Percentiles rank a stretch among this genome's conserved stretches.
Evolutionary conservation across 2,329 filamentous ascomycete species (phyloP).

Genomic region (Aspergillus sp.): DNA sequence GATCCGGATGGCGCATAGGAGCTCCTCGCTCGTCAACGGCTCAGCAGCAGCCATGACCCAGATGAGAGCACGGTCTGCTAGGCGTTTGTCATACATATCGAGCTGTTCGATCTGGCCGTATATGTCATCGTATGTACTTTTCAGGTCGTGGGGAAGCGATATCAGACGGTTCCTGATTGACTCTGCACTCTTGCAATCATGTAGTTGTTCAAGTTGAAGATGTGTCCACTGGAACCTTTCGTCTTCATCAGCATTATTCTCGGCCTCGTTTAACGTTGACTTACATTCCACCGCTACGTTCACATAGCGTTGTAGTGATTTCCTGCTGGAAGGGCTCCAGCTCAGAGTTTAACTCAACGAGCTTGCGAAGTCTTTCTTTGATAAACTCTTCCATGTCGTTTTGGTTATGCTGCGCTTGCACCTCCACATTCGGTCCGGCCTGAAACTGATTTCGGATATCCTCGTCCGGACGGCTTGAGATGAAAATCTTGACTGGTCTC

Average conservation of each 20-base stretch:
- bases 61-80: slow-evolving; percentile 8
- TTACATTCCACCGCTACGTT: slow-evolving; percentile 12
- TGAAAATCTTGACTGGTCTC: slow-evolving; percentile 33
- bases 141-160: not conserved
- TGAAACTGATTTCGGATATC: slow-evolving; percentile 32
- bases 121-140: slow-evolving; percentile 12
- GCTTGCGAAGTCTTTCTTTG: not conserved
- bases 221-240: slow-evolving; percentile 13
- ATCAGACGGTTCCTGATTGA: no score
- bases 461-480: slow-evolving; percentile 31
- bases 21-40: not conserved
- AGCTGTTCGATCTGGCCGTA: slow-evolving; percentile 8
- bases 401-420: slow-evolving; percentile 25
- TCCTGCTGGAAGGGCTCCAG: not conserved
- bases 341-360: no score
- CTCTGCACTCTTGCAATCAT: slow-evolving; percentile 1
- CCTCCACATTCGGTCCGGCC: slow-evolving; percentile 50
- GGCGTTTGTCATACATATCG: slow-evolving; percentile 2
- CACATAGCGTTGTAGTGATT: slow-evolving; percentile 2
- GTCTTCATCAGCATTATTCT: no score
- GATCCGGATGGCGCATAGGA: slow-evolving; percentile 12
- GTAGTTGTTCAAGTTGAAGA: slow-evolving; percentile 15
- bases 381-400: slow-evolving; percentile 15
- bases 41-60: slow-evolving; percentile 10
- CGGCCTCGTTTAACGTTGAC: no score